Base-by-base conservation (phyloP, 192 early-diverging fungal species). In the Coemansia erecta region DNA sequence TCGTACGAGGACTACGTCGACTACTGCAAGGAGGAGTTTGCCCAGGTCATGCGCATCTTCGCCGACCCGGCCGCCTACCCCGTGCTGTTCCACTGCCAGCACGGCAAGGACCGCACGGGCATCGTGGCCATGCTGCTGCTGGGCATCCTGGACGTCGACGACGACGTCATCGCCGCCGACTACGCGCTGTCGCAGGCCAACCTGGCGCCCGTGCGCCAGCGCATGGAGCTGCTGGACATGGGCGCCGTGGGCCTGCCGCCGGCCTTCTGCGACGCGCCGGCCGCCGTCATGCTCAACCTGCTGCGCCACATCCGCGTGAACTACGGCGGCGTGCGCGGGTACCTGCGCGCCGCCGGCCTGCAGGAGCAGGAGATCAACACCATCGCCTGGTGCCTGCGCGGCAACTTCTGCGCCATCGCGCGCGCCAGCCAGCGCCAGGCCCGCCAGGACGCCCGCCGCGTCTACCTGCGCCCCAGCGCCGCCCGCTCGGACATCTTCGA, bases 91-190 rank as follows among this genome's bases (percentile, higher is more conserved):
- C 86, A 88, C 52, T 88, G 86, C 70, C 77, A 83, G 49, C 82
- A 85, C 42, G 86, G 86, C 49, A 88, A 88, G 60, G 86, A 88
- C 58, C 74, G 86, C 55, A 88, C 86, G 6, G 86, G 85, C 39
- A 75, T 88, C 60, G 62, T 86, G 42, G 73, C 80, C 48, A 81
- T 80, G 58, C 61, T 87, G 17, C 45, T 85, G 9, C 58, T 83
- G 35, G 70, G 72, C n/a, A 80, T 86, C 14, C 58, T 73, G 56
- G 80, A 63, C 21, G 83, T 83, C 9, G 76, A 81, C 21, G 82
- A 85, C 23, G 73, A 75, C 21, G 55, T 77, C 40, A 83, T 87
- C 31, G 82, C 81, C 14, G 61, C 69, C 2, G 86, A 87, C 63
- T 87, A 87, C 61, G 75, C 73, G 15, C 61, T 52, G 49, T 77